Evolutionary conservation across 2,329 filamentous ascomycete genomes (phyloP), one percentile per base, ranked within the genome.

Genomic region (Phyllosticta ampelicida): DNA sequence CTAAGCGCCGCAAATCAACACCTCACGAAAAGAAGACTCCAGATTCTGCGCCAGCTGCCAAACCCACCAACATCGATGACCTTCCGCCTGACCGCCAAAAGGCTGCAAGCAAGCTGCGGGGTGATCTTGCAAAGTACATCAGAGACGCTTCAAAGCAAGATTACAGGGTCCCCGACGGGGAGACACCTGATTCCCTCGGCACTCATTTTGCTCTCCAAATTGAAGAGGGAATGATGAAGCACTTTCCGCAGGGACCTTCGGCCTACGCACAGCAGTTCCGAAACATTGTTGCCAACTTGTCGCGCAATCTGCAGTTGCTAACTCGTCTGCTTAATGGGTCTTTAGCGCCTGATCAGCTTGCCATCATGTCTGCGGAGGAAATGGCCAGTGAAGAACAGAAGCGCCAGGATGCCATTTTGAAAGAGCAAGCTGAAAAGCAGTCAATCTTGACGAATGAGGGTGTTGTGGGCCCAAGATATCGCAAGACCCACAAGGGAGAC

Each of bases 381-480:
- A 89, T 99, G 79, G 90, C 90, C 1, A 95, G 89, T 59, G 88
- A 95, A 61, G 91, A 97, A 70, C 80, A 91, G 67, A 90, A 96
- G 70, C 80, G 80, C 26, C 82, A 90, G 69, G 86, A 83, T 21
- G 87, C 87, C 16, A 83, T 86, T 65, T 85, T 92, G 79, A 87
- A 87, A 70, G 87, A 88, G 54, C 81, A 84, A 61, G 84, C 85
- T 0, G 89, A 94, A 67, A 89, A 90, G 66, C 88, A 92, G 70
- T 88, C 92, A 51, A 91, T 94, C 52, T 80, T 95, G 30, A 85
- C 92, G 60, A 82, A 89, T 44, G 73, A 76, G 13, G 88, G 19
- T 84, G 90, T 83, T 1, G 87, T 91, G 5, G 48, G 30, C n/a
- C 3, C 36, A 44, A 84, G 90, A 2, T 86, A 96, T 59, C 57